Percentiles rank a stretch among this genome's conserved stretches.
phyloP scores from a whole-genome alignment of 257 asterid species.

The Solanum peruvianum region DNA sequence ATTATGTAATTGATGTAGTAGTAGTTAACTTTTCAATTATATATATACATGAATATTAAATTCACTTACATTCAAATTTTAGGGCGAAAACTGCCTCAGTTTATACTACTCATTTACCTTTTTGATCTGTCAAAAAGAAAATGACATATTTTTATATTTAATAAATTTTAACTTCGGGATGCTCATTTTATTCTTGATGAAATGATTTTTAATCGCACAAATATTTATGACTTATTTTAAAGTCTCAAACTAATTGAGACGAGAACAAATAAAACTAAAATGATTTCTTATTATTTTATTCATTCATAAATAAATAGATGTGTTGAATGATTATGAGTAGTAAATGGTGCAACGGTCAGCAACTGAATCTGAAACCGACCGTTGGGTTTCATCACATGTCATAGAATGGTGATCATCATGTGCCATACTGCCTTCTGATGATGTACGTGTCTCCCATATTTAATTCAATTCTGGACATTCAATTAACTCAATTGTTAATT shows the following conservation, averaged over 20 bases:
- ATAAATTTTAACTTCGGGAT: no score
- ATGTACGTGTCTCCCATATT: background rate
- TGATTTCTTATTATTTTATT: background rate
- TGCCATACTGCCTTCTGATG: constrained; percentile 1
- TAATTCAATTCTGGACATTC: background rate
- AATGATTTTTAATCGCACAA: no score
- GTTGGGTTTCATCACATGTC: constrained; percentile 14
- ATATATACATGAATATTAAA: no score
- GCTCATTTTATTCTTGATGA: no score
- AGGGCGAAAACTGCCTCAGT: background rate
- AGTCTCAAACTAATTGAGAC: no score
- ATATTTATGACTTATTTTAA: no score
- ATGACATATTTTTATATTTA: no score
- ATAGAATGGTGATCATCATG: background rate
- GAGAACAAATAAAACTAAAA: no score
- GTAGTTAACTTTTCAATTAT: background rate
- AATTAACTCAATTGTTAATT: background rate
- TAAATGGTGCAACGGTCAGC: constrained; percentile 32
- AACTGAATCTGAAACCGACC: constrained; percentile 23
- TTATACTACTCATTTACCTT: no score
- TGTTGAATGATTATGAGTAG: background rate
- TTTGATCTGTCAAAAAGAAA: no score
- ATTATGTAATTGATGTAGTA: background rate
- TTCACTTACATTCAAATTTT: background rate
- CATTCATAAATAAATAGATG: no score